Evolutionary conservation across 73 alveolate species (phyloP), one percentile per base, ranked within the genome.

Genomic region (Paramecium sonneborni): DNA sequence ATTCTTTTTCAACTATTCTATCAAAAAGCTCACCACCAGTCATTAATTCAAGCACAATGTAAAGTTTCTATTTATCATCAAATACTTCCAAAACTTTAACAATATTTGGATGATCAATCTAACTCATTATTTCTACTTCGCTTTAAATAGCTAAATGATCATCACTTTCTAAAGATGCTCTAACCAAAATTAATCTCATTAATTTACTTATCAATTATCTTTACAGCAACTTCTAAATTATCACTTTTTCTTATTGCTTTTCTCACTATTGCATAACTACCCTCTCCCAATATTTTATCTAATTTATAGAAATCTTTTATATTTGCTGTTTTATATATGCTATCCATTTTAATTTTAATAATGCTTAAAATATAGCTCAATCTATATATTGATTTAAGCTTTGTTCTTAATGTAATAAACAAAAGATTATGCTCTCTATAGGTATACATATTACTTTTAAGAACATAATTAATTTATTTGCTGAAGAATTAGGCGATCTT

Each of bases 1-100:
- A 96, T 85, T 98, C 99, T 90, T 97, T 97, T 93, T 98, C 99
- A 1, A 98, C 99, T 20, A 98, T 95, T 87, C 99, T 67, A 90
- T 96, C 99, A 76, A 95, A 95, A 41, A 96, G 88, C 93, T 96
- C 99, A n/a, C 99, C 99, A 8, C 99, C 99, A 6, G 95, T 86
- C 98, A 95, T 95, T 37, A 96, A 92, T 85, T 96, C 99, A 70
- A 95, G 62, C 24, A 96, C 99, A 11, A 96, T 67, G 74, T 95
- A 94, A 76, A 95, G 58, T 39, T 89, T 91, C 9, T 57, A 85
- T 48, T 94, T 92, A 82, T 96, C 98, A 39, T 96, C 99, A 85
- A 89, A 96, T 30, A 96, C 93, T 57, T 95, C 97, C 37, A 70
- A 91, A 23, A 95, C 58, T 76, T 96, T 94, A 35, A 96, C 97